Base-by-base conservation (phyloP, 257 asterid species). In the Solanum pinnatisectum region DNA sequence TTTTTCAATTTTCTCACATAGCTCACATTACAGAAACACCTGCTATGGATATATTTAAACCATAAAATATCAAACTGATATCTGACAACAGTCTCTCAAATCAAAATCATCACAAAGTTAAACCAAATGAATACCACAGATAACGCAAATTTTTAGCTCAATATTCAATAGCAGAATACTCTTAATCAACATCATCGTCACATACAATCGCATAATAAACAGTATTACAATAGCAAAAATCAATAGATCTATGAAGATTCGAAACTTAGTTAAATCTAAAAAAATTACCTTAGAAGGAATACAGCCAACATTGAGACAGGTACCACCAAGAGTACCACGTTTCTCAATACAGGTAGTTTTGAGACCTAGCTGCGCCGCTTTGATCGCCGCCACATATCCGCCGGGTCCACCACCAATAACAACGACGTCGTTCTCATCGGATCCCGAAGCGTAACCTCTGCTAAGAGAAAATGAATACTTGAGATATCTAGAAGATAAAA, bases 321-420 rank as follows among this genome's bases (percentile, higher is more conserved):
- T 97, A 9, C 98, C 99, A 11, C 99, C 99, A 87, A 97, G 98
- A 35, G 96, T 5, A 40, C 99, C 99, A 14, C 99, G 98, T 88
- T 97, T 97, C 95, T 97, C 99, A 88, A 97, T 94, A 90, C 99
- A 97, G 36, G 99, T 96, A 78, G 99, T 97, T 89, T 95, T 97
- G 88, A 97, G 94, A 56, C 99, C 99, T 20, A 97, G 93, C 92
- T 97, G 98, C 8, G 99, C 98, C 25, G 99, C 99, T 92, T 97
- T 97, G 86, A 97, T 97, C 39, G 99, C 99, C 74, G 99, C 99
- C 56, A 97, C 98, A 90, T 97, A 97, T 20, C 99, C 99, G 0
- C 98, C 99, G 0, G 99, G 99, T 5, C 99, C 99, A 85, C 99
- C 99, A 68, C 99, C 99, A 22, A 97, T 93, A 13, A 97, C 93